Conservation (phyloP, 495 filamentous ascomycete species). For the Neurospora tetrasperma region DNA sequence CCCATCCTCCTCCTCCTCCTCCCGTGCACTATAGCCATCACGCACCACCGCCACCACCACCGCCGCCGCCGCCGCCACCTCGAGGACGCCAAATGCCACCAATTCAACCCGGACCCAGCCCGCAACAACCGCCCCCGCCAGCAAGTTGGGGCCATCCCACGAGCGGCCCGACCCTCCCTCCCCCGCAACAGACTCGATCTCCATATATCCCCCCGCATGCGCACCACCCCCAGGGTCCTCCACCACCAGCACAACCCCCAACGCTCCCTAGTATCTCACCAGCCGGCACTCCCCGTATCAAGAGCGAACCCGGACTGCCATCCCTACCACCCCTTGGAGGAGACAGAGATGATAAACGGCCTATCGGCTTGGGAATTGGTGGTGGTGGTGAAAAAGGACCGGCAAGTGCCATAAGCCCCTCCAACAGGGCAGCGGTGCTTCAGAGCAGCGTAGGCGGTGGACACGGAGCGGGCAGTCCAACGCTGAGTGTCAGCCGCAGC, state of each 20-base stretch:
- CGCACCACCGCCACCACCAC: background rate
- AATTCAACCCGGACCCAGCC: background rate
- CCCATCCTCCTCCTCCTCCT: background rate
- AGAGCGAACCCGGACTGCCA: background rate
- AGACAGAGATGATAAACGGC: background rate
- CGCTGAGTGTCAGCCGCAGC: background rate
- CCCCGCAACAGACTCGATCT: background rate
- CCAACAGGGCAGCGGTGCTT: conserved; percentile 23
- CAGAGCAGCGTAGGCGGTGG: conserved; percentile 30
- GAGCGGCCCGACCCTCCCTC: background rate
- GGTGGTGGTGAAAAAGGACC: background rate
- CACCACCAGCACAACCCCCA: background rate
- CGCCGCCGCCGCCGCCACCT: background rate
- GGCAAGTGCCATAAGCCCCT: background rate
- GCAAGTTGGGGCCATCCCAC: background rate
- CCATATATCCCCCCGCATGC: background rate
- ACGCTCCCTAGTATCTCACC: background rate
- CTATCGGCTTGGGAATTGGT: background rate
- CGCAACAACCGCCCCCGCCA: background rate
- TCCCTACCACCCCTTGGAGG: background rate
- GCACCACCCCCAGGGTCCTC: background rate
- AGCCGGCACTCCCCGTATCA: background rate
- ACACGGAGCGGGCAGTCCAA: background rate
- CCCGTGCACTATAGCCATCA: background rate
- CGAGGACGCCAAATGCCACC: background rate